Percentiles rank a stretch among this genome's conserved stretches.
phyloP scores from a whole-genome alignment of 768 basidiomycete genomes.

The Boletales sp. region DNA sequence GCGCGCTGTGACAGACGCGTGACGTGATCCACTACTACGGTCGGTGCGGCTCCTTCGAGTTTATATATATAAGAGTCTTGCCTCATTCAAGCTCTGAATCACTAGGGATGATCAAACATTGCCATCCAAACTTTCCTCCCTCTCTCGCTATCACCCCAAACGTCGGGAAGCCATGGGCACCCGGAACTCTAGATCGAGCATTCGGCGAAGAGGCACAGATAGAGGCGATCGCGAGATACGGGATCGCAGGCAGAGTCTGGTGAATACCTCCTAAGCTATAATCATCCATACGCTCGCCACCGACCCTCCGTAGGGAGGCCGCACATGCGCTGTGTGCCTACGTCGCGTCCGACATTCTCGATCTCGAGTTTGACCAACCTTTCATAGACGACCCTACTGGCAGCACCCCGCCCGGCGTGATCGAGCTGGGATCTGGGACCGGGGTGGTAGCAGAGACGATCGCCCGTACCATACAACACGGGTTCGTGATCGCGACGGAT shows the following conservation, averaged over 20 bases:
- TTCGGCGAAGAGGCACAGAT: constrained; percentile 43
- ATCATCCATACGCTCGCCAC: too few relatives aligned
- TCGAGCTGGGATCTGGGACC: too few relatives aligned
- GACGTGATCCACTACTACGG: constrained; percentile 15
- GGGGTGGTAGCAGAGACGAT: constrained; percentile 12
- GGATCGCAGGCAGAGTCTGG: constrained; percentile 87
- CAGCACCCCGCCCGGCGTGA: too few relatives aligned
- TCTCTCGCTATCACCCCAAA: constrained; percentile 40
- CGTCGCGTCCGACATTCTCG: constrained; percentile 35
- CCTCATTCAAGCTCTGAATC: too few relatives aligned
- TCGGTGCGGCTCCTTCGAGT: too few relatives aligned
- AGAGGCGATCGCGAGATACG: constrained; percentile 63
- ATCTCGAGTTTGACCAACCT: constrained; percentile 32
- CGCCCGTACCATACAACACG: constrained; percentile 39
- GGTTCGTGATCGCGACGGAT: constrained; percentile 59
- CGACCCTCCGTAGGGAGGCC: constrained; percentile 56
- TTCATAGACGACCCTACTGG: constrained; percentile 21
- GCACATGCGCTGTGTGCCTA: constrained; percentile 60
- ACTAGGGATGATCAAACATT: too few relatives aligned
- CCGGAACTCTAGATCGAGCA: not conserved
- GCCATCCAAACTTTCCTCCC: constrained; percentile 35
- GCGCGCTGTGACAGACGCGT: constrained; percentile 26
- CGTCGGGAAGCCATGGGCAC: too few relatives aligned
- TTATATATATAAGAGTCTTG: too few relatives aligned
- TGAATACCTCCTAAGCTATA: constrained; percentile 30